Evolutionary conservation across 169 alveolate genomes (phyloP), one percentile per base, ranked within the genome.

Genomic region (Plasmodium yoelii): DNA sequence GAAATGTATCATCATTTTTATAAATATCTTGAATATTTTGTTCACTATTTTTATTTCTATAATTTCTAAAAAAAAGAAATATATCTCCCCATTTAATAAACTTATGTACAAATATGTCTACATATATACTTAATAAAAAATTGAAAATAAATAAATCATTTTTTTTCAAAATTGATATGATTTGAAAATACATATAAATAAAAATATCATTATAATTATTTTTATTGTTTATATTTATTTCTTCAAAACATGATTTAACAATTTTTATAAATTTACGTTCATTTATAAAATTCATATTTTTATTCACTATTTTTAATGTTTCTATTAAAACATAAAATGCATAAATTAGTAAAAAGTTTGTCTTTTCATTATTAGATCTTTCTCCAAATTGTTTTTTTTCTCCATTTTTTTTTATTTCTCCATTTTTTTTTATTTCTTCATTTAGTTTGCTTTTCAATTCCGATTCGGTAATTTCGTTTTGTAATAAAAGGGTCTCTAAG

Each of bases 31-130:
- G 51, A 63, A 57, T 34, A 3, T 34, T 53, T 44, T 28, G 47
- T 57, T 77, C 39, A 46, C 22, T 26, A 69, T 42, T 13, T 56
- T 13, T 44, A 18, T 34, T 61, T 19, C 24, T 15, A 7, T 49
- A 77, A 39, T 55, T 44, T 77, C 75, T 65, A 64, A 77, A 77
- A 77, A 77, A 77, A 49, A 77, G 53, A 46, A 77, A 77, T 8
- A 77, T 18, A 10, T 77, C 88, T 57, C 39, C 47, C 75, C 74
- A 63, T 53, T 77, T 77, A 3, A 77, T 49, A 19, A 1, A 8
- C 9, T 47, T 44, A 57, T 77, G 47, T 1, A 63, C n/a, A n/a
- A 46, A 57, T 5, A 77, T 44, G 51, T 77, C 88, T 44, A 77
- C 6, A 56, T 63, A 77, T 1, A 77, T 24, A 46, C 77, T 63